Percentiles rank a stretch among this genome's conserved stretches.
Evolutionary conservation across 1,284 basidiomycete genomes (phyloP).

Genomic region (Moesziomyces sp.): DNA sequence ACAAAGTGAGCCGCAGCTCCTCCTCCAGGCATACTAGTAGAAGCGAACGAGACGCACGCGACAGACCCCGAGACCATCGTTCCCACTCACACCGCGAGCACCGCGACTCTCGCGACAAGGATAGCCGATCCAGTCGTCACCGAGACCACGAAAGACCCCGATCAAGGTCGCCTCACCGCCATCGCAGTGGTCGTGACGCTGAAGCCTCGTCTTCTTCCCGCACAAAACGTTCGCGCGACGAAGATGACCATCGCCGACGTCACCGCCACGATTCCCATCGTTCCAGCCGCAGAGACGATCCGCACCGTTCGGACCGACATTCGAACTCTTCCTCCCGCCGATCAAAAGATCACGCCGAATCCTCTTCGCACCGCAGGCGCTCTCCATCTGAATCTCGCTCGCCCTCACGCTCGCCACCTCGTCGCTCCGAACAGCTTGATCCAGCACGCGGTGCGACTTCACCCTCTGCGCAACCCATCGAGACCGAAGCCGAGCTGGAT

Average conservation of each 20-base stretch:
- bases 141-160: neutral
- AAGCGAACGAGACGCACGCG: neutral
- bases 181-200: neutral
- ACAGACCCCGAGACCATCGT: neutral
- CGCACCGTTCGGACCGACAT: neutral
- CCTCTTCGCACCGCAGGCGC: conserved; percentile 6
- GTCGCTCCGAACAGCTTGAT: neutral
- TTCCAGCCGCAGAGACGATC: neutral
- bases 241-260: conserved; percentile 6
- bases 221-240: conserved; percentile 11
- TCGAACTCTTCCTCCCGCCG: neutral
- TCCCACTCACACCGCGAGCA: neutral
- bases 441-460: neutral
- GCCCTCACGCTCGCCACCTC: neutral
- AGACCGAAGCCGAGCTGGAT: conserved; percentile 7
- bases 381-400: conserved; percentile 9
- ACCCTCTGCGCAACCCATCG: neutral
- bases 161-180: neutral
- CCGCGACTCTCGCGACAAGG: neutral
- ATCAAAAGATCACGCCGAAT: conserved; percentile 2
- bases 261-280: conserved; percentile 6
- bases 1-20: neutral
- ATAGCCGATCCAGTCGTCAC: neutral
- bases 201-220: conserved; percentile 3
- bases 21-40: neutral